Evolutionary conservation across 768 basidiomycete genomes (phyloP).

Genomic region (Amanita pseudoporphyria): DNA sequence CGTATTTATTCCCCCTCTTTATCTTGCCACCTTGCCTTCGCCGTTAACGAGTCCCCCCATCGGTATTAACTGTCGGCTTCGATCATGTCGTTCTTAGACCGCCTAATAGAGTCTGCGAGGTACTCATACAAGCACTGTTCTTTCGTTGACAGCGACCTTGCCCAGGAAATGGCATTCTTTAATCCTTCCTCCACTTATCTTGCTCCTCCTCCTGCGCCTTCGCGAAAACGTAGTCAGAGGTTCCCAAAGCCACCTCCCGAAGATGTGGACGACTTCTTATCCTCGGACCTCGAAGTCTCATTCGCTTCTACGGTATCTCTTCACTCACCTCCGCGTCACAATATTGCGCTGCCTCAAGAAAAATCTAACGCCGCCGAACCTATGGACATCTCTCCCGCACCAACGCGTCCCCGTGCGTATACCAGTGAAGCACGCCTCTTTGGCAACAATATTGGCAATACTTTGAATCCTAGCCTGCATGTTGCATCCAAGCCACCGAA

Average conservation of each 20-base stretch:
- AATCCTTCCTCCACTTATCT: conserved; percentile 30
- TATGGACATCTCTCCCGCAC: conserved; percentile 77
- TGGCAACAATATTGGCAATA: conserved; percentile 67
- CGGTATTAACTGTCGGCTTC: conserved; percentile 14
- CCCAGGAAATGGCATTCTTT: conserved; percentile 48
- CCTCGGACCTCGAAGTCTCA: conserved; percentile 73
- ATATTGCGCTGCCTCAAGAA: conserved; percentile 36
- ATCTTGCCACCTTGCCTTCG: background rate
- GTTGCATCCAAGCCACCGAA: conserved; percentile 27
- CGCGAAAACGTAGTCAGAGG: conserved; percentile 40
- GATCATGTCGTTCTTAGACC: conserved; percentile 30
- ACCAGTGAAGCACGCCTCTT: conserved; percentile 61
- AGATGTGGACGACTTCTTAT: conserved; percentile 57
- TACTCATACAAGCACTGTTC: conserved; percentile 1
- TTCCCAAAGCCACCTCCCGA: conserved; percentile 28
- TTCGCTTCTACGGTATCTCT: conserved; percentile 80
- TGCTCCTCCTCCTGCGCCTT: conserved; percentile 34
- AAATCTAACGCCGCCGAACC: conserved; percentile 39
- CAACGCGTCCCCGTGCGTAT: conserved; percentile 51
- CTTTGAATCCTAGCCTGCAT: conserved; percentile 22
- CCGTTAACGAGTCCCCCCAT: conserved; percentile 2
- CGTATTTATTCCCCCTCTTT: background rate
- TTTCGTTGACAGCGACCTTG: conserved; percentile 10
- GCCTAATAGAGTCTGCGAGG: conserved; percentile 20
- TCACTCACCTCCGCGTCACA: conserved; percentile 53